phyloP scores from a whole-genome alignment of 1,284 basidiomycete species.

The Sparassis latifolia region DNA sequence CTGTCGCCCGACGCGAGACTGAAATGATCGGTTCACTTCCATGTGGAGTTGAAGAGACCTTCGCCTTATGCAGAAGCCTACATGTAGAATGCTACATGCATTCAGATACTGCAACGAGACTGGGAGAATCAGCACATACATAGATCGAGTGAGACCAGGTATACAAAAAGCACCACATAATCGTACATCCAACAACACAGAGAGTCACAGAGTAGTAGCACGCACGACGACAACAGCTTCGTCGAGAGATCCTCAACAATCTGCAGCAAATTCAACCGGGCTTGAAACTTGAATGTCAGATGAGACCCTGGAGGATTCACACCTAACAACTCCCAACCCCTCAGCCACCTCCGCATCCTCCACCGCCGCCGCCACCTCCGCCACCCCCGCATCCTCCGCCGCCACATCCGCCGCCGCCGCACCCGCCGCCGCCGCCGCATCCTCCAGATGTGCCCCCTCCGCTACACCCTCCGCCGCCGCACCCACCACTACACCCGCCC shows the following conservation, averaged over 20 bases:
- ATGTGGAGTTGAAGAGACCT: too few relatives aligned
- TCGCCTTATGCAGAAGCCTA: background rate
- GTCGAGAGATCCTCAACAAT: background rate
- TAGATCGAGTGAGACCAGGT: background rate
- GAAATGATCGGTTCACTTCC: too few relatives aligned
- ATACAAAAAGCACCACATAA: background rate
- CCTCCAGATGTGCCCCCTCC: background rate
- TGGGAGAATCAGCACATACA: background rate
- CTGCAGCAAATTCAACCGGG: background rate
- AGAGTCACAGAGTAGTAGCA: background rate
- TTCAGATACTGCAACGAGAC: background rate
- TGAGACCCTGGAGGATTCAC: background rate
- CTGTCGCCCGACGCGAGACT: too few relatives aligned
- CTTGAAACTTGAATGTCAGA: background rate
- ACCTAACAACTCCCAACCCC: slow-evolving; percentile 1
- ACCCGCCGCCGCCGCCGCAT: background rate
- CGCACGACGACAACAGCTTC: background rate
- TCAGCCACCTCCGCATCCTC: slow-evolving; percentile 6
- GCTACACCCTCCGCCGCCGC: slow-evolving; percentile 1
- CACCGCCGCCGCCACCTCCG: slow-evolving; percentile 2
- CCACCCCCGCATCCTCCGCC: slow-evolving; percentile 7
- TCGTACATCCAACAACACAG: background rate
- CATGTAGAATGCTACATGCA: background rate
- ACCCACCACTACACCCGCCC: background rate
- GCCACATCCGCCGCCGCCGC: slow-evolving; percentile 8